Percentiles rank a stretch among this genome's conserved stretches.
phyloP scores from a whole-genome alignment of 768 basidiomycete species.

The Tephrocybe sp. region DNA sequence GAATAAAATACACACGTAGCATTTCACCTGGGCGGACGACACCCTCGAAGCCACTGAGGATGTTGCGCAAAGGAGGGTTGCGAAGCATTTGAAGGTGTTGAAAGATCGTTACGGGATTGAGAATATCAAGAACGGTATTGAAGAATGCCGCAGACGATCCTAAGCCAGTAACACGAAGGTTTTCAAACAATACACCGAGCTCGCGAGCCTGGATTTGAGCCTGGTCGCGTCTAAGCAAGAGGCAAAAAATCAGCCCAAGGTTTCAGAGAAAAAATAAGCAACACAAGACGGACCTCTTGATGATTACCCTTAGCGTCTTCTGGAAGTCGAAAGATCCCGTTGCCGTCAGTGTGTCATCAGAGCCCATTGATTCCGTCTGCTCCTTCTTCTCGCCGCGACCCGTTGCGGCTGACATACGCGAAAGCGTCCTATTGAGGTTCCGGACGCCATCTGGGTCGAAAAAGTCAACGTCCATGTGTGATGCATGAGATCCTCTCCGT shows the following conservation, averaged over 20 bases:
- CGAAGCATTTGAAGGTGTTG: constrained; percentile 43
- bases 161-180: constrained; percentile 59
- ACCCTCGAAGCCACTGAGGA: constrained; percentile 65
- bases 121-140: constrained; percentile 63
- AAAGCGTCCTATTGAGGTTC: constrained; percentile 38
- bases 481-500: constrained; percentile 19
- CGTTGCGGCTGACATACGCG: constrained; percentile 21
- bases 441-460: constrained; percentile 56
- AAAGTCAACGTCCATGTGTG: constrained; percentile 42
- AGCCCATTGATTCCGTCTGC: constrained; percentile 13
- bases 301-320: constrained; percentile 28
- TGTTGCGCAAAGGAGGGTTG: constrained; percentile 64
- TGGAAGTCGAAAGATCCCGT: constrained; percentile 38
- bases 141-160: constrained; percentile 51
- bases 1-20: constrained; percentile 63
- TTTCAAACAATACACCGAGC: constrained; percentile 61
- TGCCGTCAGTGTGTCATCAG: constrained; percentile 23
- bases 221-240: constrained; percentile 11
- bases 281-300: constrained; percentile 29
- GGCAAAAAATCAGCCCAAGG: background rate
- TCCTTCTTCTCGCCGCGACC: constrained; percentile 1
- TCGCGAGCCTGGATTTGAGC: constrained; percentile 33
- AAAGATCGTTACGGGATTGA: constrained; percentile 52
- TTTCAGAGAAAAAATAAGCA: background rate
- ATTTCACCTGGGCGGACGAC: constrained; percentile 71